These are phyloP conservation scores for Cordyceps farinosa DNA, from an alignment of 2,329 filamentous ascomycete genomes.

Conservation along the genomic window DNA sequence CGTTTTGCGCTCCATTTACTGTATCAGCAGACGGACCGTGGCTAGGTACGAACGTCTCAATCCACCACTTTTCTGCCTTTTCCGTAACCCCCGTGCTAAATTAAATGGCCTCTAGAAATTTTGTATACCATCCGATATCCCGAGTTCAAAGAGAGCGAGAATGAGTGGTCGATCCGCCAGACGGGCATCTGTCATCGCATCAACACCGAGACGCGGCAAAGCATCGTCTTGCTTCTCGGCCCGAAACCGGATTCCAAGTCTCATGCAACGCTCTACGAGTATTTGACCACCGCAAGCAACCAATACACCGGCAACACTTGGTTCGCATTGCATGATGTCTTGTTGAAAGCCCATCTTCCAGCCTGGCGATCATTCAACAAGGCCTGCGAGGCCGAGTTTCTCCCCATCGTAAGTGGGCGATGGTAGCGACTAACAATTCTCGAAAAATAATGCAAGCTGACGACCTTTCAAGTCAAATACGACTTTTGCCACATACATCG, in stretches of 20 bases:
- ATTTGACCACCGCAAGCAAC: constrained; percentile 8
- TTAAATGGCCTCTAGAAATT: constrained; percentile 21
- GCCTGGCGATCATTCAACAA: constrained; percentile 27
- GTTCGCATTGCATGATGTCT: constrained; percentile 24
- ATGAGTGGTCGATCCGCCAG: constrained; percentile 28
- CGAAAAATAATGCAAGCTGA: background rate
- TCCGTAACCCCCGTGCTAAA: background rate
- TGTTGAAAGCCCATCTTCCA: constrained; percentile 26
- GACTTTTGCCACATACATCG: constrained; percentile 29
- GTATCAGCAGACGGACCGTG: constrained; percentile 20
- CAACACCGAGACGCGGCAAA: constrained; percentile 23
- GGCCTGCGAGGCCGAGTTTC: constrained; percentile 23
- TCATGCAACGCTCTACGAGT: constrained; percentile 20
- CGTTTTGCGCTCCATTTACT: constrained; percentile 26
- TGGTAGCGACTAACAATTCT: background rate
- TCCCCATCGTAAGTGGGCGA: constrained; percentile 25
- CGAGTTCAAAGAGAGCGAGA: constrained; percentile 25
- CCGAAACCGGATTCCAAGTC: constrained; percentile 26
- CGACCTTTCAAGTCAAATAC: constrained; percentile 21
- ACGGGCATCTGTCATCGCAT: constrained; percentile 28
- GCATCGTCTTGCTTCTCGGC: constrained; percentile 25
- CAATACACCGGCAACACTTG: background rate
- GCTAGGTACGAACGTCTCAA: constrained; percentile 20
- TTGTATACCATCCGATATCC: constrained; percentile 29
- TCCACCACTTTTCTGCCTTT: background rate